Percentiles rank a stretch among this genome's conserved stretches.
phyloP scores from a whole-genome alignment of 164 flowering plant genomes.

The Umbellularia californica region DNA sequence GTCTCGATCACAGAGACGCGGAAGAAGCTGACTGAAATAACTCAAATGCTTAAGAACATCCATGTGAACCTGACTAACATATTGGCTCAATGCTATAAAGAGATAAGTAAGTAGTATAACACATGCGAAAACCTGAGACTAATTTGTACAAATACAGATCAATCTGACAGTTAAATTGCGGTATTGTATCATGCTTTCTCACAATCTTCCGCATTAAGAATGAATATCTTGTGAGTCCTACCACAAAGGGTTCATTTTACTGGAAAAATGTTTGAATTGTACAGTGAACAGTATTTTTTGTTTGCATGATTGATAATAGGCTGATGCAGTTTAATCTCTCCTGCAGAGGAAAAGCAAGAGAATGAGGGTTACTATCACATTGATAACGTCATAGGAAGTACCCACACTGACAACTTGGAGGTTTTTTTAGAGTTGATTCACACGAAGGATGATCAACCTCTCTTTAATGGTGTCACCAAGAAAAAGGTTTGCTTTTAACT shows the following conservation, averaged over 20 bases:
- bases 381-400: conserved; percentile 32
- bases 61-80: conserved; percentile 40
- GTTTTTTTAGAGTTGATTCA: conserved; percentile 46
- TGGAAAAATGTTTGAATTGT: too few species aligned
- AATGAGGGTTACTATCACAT: conserved; percentile 39
- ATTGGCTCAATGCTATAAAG: conserved; percentile 34
- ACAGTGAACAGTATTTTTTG: too few species aligned
- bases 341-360: conserved; percentile 48
- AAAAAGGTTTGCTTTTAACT: conserved; percentile 34
- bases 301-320: too few species aligned
- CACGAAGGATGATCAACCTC: conserved; percentile 51
- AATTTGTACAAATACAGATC: neutral
- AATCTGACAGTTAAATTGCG: too few species aligned
- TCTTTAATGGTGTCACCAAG: conserved; percentile 48
- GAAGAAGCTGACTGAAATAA: conserved; percentile 65
- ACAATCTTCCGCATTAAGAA: too few species aligned
- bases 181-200: too few species aligned
- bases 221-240: too few species aligned
- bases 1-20: conserved; percentile 60
- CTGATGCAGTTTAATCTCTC: too few species aligned
- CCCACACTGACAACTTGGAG: conserved; percentile 66
- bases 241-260: too few species aligned
- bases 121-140: neutral
- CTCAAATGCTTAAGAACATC: conserved; percentile 53
- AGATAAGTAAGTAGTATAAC: conserved; percentile 38